A percentile compares a stretch with the other conserved stretches of the same genome.
phyloP scores from a whole-genome alignment of 768 basidiomycete genomes.

The Psilocybe cubensis region DNA sequence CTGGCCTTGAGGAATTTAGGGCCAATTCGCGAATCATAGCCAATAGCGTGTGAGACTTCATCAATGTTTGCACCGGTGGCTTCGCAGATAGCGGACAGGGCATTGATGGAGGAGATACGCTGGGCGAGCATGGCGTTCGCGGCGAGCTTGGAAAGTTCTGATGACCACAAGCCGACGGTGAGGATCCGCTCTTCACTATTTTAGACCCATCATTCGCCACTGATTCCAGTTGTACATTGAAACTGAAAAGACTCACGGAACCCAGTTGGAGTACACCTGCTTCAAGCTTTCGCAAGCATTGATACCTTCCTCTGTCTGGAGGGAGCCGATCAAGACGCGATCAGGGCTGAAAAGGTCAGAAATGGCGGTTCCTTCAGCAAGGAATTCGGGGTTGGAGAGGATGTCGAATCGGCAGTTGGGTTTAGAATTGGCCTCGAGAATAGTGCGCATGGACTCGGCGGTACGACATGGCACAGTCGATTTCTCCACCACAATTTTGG shows the following conservation, averaged over 20 bases:
- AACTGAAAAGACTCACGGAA: conserved; percentile 66
- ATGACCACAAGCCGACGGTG: conserved; percentile 97
- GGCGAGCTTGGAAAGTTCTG: conserved; percentile 97
- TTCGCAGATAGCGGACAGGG: conserved; percentile 97
- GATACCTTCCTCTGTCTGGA: conserved; percentile 86
- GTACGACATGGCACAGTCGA: conserved; percentile 99
- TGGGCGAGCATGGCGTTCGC: conserved; percentile 99
- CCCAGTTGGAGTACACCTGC: conserved; percentile 95
- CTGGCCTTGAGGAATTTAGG: conserved; percentile 94
- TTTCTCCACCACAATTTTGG: conserved; percentile 99
- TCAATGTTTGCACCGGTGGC: conserved; percentile 99
- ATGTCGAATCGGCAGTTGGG: conserved; percentile 93
- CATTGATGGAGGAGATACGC: conserved; percentile 97
- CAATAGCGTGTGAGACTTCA: conserved; percentile 94
- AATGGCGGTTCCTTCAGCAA: conserved; percentile 98
- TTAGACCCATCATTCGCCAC: not conserved
- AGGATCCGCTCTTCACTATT: conserved; percentile 75
- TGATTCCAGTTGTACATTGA: not conserved
- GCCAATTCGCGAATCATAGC: conserved; percentile 90
- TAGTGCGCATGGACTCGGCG: conserved; percentile 98
- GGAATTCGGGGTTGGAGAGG: conserved; percentile 98
- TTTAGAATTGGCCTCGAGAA: conserved; percentile 97
- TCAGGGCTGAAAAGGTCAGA: conserved; percentile 86
- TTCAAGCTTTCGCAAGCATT: conserved; percentile 77
- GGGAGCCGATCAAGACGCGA: conserved; percentile 95